Base-by-base conservation (phyloP, 495 filamentous ascomycete genomes). In the Xylaria cubensis region DNA sequence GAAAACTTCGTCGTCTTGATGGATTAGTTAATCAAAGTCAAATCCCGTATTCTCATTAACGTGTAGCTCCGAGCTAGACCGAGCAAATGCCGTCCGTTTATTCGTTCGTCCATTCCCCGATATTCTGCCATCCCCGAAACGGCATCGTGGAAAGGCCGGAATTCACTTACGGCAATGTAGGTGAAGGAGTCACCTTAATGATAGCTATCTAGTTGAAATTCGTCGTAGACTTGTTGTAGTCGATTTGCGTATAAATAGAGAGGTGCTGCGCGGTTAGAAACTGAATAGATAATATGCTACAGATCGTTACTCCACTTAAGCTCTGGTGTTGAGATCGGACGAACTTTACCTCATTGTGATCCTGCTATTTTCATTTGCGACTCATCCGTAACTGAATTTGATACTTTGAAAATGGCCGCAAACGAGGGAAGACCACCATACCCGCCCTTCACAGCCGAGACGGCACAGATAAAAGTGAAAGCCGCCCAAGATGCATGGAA, bases 401-500 rank as follows among this genome's bases (percentile, higher is more conserved):
- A 12, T 24, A 19, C 8, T 32, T 42, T 19, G 6, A 41, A n/a
- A 39, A 71, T 56, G 48, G 51, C 63, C 53, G 67, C 69, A 24
- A 74, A 76, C 36, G 64, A 76, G 46, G 74, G 71, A 66, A 78
- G 63, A 70, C 82, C 80, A 9, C 86, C 86, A 1, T 86, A 87
- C 62, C 94, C 95, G n/a, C 94, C 93, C 1, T 97, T 97, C 82
- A 96, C 92, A 5, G 81, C 81, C 34, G 90, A 92, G 74, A 92
- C 90, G 0, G 94, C 94, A 5, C 82, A 82, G 32, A 81, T 87
- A 68, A 97, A 97, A 79, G 94, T 97, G 71, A 97, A 97, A 81
- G 89, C 90, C 7, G 94, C 92, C 0, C 95, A 97, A 81, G 84
- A 91, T 71, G 85, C 93, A 21, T 97, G 94, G 94, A 97, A 97